These are phyloP conservation scores for Penicillium sp. DNA, from an alignment of 2,329 filamentous ascomycete species.

Conservation along the genomic window DNA sequence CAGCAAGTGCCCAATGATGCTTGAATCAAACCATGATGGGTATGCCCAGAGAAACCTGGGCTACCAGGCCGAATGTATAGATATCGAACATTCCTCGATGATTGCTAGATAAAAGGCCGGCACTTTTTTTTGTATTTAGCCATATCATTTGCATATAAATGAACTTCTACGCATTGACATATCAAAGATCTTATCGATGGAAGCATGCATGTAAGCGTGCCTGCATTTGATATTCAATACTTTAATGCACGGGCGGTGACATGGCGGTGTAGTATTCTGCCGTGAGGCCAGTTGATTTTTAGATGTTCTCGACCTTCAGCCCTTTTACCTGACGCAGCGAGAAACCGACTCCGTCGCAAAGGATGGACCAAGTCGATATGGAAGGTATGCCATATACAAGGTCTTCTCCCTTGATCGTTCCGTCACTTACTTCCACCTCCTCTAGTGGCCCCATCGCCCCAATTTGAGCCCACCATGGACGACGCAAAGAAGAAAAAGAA, in stretches of 20 bases:
- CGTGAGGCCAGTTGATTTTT: slow-evolving; percentile 9
- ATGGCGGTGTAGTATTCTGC: slow-evolving; percentile 10
- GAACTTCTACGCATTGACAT: not conserved
- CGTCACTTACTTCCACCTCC: not conserved
- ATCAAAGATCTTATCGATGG: not conserved
- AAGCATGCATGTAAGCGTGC: not conserved
- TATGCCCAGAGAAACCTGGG: not conserved
- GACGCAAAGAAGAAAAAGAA: slow-evolving; percentile 12
- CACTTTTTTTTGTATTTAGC: not conserved
- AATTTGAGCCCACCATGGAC: not conserved
- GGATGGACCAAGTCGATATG: not conserved
- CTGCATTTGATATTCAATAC: not conserved
- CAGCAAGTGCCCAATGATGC: not conserved
- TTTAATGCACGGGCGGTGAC: not conserved
- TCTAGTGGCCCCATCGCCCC: slow-evolving; percentile 3
- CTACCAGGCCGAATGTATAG: not conserved
- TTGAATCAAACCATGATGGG: not conserved
- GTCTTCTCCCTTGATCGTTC: not conserved
- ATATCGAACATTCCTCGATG: not conserved
- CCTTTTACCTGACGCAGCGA: not conserved
- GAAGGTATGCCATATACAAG: not conserved
- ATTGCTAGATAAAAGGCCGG: not conserved
- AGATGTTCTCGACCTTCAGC: not conserved
- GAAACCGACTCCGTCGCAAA: not conserved
- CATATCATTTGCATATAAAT: not conserved